Base-by-base conservation (phyloP, 345 rosid genomes). In the Melaleuca alternifolia region DNA sequence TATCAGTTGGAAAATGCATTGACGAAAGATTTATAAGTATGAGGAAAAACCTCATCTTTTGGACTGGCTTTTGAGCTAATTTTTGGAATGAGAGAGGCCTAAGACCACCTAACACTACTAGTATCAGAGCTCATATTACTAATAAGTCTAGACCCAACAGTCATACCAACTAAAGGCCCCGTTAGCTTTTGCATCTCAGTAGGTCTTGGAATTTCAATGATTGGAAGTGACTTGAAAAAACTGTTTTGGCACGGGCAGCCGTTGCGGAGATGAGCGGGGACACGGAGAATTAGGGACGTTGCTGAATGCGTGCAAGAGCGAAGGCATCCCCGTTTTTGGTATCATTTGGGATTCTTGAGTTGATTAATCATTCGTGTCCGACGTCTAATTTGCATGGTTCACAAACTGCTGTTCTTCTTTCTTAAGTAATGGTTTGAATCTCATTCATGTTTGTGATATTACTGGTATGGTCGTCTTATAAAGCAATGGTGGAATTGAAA, bases 291-390 rank as follows among this genome's bases (percentile, higher is more conserved):
- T 89, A 90, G 95, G 87, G 99, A 95, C 53, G 94, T 94, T 51
- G 96, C 94, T n/a, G n/a, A 87, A 92, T 87, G 91, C 96, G 5
- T 94, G 97, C 90, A 94, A 92, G 84, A 90, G 84, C 37, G 89
- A 92, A 3, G 93, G 95, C 82, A 89, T 95, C 83, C 87, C 97
- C 11, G 95, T 96, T 15, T 96, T 95, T 79, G 96, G 97, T 85
- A 98, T 96, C 26, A 95, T 94, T 85, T 95, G 96, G 97, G 98
- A 95, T 88, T 95, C 99, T 26, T 94, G 91, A 56, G 37, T n/a
- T 13, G 15, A 59, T 26, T 59, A 59, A 21, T 59, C 65, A 12
- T 59, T 26, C 2, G 6, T 1, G n/a, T 12, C 33, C 6, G 26
- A 11, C 16, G 16, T 59, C 33, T 59, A 59, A 26, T 59, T 11